Base-by-base conservation (phyloP, 2,329 filamentous ascomycete species). In the Parastagonospora nodorum region DNA sequence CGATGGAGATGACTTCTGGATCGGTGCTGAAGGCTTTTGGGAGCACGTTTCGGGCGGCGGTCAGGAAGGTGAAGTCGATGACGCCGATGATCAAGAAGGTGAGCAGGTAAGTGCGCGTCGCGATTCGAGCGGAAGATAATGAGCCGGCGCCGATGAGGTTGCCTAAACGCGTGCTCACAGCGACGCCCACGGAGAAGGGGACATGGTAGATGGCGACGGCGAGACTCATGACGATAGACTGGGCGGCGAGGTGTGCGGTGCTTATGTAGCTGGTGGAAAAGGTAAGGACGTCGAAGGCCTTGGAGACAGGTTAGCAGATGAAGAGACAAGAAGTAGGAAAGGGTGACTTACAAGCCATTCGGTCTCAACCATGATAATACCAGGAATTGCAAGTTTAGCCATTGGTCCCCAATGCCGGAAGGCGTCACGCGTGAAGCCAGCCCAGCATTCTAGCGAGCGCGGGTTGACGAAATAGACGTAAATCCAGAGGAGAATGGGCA, bases 341-440 rank as follows among this genome's bases (percentile, higher is more conserved):
- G 11, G 33, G 27, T 16, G 12, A 40, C 45, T 48, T 42, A 42
- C 69, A 0, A 73, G 60, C 67, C 70, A 73, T 49, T 73, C 70
- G 5, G 92, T 92, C 72, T 95, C 88, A 2, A 97, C 88, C 92
- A 97, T 97, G 56, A 96, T 78, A 73, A 97, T 88, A 4, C 93
- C 93, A 0, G 93, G 92, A 14, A 97, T 77, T 1, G 92, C 91
- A n/a, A 97, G 85, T 40, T 85, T 84, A 59, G 96, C 83, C 93
- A 96, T 95, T 8, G 88, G 87, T 0, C 82, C 80, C 90, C 90
- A 94, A 64, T 93, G 91, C 15, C 78, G 75, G 51, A 91, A 81
- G 0, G 88, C 87, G 27, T 82, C 82, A 59, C 74, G 79, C 4
- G 84, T 86, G 70, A 93, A 88, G 1, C 90, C 90, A 48, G 86